Conservation (phyloP, 2,329 filamentous ascomycete genomes). For the Aschersonia sp. region DNA sequence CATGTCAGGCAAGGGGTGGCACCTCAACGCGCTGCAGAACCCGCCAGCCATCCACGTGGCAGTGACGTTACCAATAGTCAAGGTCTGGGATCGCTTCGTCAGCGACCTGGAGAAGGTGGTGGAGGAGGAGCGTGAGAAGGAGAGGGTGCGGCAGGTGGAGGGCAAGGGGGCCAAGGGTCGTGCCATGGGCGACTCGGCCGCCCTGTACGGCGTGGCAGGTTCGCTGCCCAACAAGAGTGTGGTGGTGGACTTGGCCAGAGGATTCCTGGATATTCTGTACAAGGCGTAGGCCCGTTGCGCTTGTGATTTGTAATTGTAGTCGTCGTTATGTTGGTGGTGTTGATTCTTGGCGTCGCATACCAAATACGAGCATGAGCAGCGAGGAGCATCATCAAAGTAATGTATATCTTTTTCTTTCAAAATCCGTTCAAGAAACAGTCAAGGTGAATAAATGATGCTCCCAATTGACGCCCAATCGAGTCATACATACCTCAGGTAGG, state of each 20-base stretch:
- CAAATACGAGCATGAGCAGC: no score
- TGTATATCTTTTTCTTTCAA: no score
- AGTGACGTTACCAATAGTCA: conserved; percentile 75
- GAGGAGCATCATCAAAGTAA: no score
- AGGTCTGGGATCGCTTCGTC: conserved; percentile 67
- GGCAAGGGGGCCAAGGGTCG: conserved; percentile 52
- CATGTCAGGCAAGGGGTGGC: conserved; percentile 79
- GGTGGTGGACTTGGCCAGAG: conserved; percentile 76
- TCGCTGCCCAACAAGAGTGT: conserved; percentile 92
- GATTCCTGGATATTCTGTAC: conserved; percentile 86
- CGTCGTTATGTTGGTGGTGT: no score
- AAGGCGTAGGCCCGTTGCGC: conserved; percentile 45
- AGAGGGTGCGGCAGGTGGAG: conserved; percentile 55
- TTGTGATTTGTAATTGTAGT: not conserved
- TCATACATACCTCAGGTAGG: no score
- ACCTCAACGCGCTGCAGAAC: conserved; percentile 84
- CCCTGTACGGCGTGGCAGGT: conserved; percentile 88
- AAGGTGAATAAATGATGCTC: no score
- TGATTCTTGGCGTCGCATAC: no score
- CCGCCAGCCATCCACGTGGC: conserved; percentile 90
- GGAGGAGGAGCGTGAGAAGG: conserved; percentile 67
- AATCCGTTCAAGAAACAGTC: no score
- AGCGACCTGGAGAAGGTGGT: conserved; percentile 54
- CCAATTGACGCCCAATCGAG: no score
- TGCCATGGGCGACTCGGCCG: conserved; percentile 65